A percentile compares a stretch with the other conserved stretches of the same genome.
These are phyloP conservation scores for Orobanche coerulescens DNA, from an alignment of 257 asterid species.

Conservation along the genomic window DNA sequence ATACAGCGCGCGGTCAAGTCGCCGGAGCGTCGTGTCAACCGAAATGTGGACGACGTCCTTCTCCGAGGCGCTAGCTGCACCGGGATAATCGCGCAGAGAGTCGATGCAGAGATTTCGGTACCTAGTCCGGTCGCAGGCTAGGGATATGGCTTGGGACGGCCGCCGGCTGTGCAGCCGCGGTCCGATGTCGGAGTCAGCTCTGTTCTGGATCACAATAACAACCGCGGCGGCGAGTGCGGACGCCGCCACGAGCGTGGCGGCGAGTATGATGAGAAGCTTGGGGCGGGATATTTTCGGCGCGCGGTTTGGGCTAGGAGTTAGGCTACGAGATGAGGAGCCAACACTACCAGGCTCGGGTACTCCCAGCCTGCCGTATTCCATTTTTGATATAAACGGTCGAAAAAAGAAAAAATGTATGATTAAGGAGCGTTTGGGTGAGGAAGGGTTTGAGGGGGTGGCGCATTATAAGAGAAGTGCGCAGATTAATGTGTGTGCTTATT, in stretches of 20 bases:
- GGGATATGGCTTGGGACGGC: constrained; percentile 64
- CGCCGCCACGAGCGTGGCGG: constrained; percentile 43
- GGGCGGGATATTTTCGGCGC: constrained; percentile 30
- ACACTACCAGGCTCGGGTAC: constrained; percentile 29
- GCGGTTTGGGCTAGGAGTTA: constrained; percentile 26
- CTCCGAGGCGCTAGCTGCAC: constrained; percentile 66
- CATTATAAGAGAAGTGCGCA: background rate
- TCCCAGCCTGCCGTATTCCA: constrained; percentile 62
- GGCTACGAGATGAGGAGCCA: constrained; percentile 32
- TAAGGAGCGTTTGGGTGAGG: background rate
- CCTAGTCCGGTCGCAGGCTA: constrained; percentile 55
- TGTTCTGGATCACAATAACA: constrained; percentile 29
- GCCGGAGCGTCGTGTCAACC: constrained; percentile 71
- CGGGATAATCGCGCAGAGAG: constrained; percentile 68
- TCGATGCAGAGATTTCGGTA: constrained; percentile 61
- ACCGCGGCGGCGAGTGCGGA: constrained; percentile 52
- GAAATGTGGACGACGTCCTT: constrained; percentile 84
- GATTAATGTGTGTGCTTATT: background rate
- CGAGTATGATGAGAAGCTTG: constrained; percentile 40
- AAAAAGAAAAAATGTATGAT: background rate
- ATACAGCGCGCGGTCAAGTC: constrained; percentile 55
- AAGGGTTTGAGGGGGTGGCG: background rate
- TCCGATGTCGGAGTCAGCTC: constrained; percentile 17
- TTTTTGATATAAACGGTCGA: background rate
- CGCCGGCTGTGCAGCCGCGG: constrained; percentile 30